Evolutionary conservation across 2,329 filamentous ascomycete genomes (phyloP).

Genomic region (Didymella sp.): DNA sequence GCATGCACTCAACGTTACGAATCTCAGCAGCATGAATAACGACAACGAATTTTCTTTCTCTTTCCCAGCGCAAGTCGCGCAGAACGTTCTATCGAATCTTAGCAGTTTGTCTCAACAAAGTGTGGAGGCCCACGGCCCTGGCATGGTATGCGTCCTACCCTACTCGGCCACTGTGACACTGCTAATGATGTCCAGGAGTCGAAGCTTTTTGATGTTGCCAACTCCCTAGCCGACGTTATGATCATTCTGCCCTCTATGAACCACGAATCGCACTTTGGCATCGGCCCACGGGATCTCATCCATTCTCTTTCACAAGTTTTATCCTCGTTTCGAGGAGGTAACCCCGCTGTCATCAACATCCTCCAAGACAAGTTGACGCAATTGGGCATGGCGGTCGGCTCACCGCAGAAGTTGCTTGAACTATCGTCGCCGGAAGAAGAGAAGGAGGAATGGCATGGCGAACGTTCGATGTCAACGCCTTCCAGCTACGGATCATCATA

Average conservation of each 20-base stretch:
- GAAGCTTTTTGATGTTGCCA: slow-evolving; percentile 47
- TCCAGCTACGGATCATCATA: slow-evolving; percentile 23
- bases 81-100: slow-evolving; percentile 41
- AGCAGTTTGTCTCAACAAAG: slow-evolving; percentile 42
- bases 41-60: slow-evolving; percentile 47
- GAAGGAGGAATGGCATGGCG: slow-evolving; percentile 33
- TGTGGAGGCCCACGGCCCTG: slow-evolving; percentile 46
- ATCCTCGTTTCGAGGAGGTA: slow-evolving; percentile 42
- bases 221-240: slow-evolving; percentile 48
- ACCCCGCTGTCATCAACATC: slow-evolving; percentile 44
- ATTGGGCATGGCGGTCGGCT: slow-evolving; percentile 37
- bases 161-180: too few relatives aligned
- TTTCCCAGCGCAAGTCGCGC: slow-evolving; percentile 45
- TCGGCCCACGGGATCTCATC: slow-evolving; percentile 45
- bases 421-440: slow-evolving; percentile 45
- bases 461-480: slow-evolving; percentile 27
- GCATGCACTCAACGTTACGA: slow-evolving; percentile 46
- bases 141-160: slow-evolving; percentile 37
- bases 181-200: slow-evolving; percentile 34
- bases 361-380: slow-evolving; percentile 42
- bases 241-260: slow-evolving; percentile 46
- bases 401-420: slow-evolving; percentile 42
- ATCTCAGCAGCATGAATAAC: slow-evolving; percentile 37
- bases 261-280: slow-evolving; percentile 38
- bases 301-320: slow-evolving; percentile 43